Conservation (phyloP, 208 protist species). For the Leishmania martiniquensis region DNA sequence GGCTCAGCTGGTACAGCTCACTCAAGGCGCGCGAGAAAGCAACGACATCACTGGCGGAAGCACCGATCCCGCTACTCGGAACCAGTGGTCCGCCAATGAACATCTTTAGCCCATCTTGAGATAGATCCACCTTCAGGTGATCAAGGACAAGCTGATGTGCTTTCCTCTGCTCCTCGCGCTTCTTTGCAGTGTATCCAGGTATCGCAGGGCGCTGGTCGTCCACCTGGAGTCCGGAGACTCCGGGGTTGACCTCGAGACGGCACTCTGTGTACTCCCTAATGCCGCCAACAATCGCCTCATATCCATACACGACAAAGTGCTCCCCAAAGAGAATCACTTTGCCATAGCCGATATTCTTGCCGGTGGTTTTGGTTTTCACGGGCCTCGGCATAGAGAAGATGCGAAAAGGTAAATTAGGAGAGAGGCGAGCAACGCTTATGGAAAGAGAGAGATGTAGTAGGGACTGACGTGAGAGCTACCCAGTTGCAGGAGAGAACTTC, state of each 20-base stretch:
- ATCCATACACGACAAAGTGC: constrained; percentile 92
- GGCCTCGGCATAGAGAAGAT: constrained; percentile 29
- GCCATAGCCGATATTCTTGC: constrained; percentile 74
- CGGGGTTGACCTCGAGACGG: constrained; percentile 37
- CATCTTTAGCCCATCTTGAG: constrained; percentile 63
- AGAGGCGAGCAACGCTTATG: not conserved
- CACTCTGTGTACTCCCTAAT: constrained; percentile 85
- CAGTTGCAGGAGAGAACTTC: not conserved
- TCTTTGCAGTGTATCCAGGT: constrained; percentile 74
- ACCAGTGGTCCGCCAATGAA: constrained; percentile 68
- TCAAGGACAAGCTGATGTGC: constrained; percentile 74
- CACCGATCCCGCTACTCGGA: constrained; percentile 82
- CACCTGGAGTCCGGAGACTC: constrained; percentile 55
- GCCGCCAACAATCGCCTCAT: constrained; percentile 77
- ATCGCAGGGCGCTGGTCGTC: constrained; percentile 81
- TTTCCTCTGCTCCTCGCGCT: constrained; percentile 78
- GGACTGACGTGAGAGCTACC: not conserved
- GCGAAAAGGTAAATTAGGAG: not conserved
- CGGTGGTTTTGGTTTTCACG: constrained; percentile 43
- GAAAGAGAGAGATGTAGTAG: not conserved
- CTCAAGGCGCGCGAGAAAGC: constrained; percentile 77
- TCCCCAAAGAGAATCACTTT: constrained; percentile 95
- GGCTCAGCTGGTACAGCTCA: constrained; percentile 64
- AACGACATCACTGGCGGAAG: constrained; percentile 81
- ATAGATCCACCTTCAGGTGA: constrained; percentile 75